Base-by-base conservation (phyloP, 1,284 basidiomycete genomes). In the Trichosporon ovoides region DNA sequence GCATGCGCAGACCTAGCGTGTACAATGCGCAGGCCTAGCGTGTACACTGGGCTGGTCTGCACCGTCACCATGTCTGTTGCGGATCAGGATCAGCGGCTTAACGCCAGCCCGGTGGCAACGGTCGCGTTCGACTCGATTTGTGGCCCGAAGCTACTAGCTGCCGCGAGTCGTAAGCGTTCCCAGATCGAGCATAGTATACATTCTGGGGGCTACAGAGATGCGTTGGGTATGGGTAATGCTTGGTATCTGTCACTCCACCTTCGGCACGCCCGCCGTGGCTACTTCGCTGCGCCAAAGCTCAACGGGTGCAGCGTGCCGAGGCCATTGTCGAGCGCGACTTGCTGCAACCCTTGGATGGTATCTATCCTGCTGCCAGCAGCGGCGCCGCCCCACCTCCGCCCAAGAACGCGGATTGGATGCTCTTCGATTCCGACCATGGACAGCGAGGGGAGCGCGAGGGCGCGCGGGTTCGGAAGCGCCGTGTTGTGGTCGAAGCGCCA, bases 401-500 rank as follows among this genome's bases (percentile, higher is more conserved):
- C 67, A 2, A 71, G 53, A 3, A 69, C 68, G 9, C 64, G 58
- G 50, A 68, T 67, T 0, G 68, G 68, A 55, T 68, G 66, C 3
- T 38, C 33, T 38, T 64, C 56, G 31, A 40, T 20, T 18, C 20
- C 31, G 28, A 31, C 18, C 43, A 20, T 31, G 53, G 28, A 34
- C 7, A 35, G 20, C 10, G 18, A 18, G 6, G 31, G 20, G 22
- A 22, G 33, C 14, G 18, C 53, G 53, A 33, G 34, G 16, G 16
- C 24, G 19, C 16, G 38, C 19, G 37, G 24, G 49, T 24, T 35
- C 24, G 43, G 34, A 34, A 40, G 18, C 55, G 28, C 22, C 18
- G 24, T 38, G 14, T 28, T 13, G 2, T 59, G 31, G 11, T 62
- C 50, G 58, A 71, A 75, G 52, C 63, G 67, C 74, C 74, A 75